Percentiles rank a stretch among this genome's conserved stretches.
Evolutionary conservation across 208 protist species (phyloP).

Genomic region (Trypanosoma cruzi): DNA sequence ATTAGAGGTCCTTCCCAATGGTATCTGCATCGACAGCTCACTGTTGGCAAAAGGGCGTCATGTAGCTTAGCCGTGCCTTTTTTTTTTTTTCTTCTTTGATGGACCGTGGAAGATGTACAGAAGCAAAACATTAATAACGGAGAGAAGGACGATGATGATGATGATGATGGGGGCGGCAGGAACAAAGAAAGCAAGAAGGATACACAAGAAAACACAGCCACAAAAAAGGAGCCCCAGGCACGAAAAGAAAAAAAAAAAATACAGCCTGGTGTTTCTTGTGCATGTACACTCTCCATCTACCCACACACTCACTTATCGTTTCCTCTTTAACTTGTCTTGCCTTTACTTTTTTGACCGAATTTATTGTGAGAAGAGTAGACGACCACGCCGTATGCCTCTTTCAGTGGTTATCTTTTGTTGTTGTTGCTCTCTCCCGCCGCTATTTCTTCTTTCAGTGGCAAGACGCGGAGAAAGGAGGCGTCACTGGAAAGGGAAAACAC

Average conservation of each 20-base stretch:
- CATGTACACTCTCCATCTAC: neutral
- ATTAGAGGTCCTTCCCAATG: slow-evolving; percentile 11
- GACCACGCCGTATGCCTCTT: neutral
- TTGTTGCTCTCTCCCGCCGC: neutral
- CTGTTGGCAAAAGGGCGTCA: neutral
- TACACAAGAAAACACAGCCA: neutral
- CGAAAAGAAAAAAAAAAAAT: neutral
- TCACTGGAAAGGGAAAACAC: neutral
- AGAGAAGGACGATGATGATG: neutral
- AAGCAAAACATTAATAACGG: neutral
- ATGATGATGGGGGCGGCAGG: no score
- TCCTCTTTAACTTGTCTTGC: no score
- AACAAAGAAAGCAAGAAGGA: neutral
- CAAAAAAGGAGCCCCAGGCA: neutral
- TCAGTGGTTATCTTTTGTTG: neutral
- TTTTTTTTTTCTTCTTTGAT: neutral
- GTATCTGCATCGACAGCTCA: neutral
- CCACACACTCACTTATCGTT: neutral
- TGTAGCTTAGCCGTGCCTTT: neutral
- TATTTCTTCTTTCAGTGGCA: neutral
- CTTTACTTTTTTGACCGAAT: no score
- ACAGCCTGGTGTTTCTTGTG: neutral
- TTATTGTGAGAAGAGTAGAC: no score
- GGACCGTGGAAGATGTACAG: neutral
- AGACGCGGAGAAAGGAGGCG: neutral